These are phyloP conservation scores for Helichrysum umbraculigerum DNA, from an alignment of 129 eudicot species.

Conservation along the genomic window DNA sequence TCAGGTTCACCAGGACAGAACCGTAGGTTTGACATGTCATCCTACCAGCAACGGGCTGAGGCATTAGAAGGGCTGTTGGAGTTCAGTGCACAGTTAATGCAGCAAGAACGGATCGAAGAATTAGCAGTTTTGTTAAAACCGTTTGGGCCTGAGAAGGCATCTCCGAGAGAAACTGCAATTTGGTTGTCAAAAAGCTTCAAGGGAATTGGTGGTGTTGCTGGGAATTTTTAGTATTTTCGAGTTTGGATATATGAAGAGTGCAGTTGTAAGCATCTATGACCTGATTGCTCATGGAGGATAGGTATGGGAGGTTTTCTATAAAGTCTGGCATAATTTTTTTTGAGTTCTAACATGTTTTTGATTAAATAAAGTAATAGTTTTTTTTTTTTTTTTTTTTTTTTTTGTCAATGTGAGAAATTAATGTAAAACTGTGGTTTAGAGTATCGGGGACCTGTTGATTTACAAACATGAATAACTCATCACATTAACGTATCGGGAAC, in stretches of 20 bases:
- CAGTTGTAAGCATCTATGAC: conserved; percentile 24
- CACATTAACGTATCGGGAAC: too few species aligned
- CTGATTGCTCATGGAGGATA: conserved; percentile 34
- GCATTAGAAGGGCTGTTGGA: conserved; percentile 97
- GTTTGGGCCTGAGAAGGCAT: conserved; percentile 86
- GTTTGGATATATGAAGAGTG: conserved; percentile 5
- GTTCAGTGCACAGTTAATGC: conserved; percentile 84
- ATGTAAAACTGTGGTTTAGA: background rate
- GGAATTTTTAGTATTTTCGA: conserved; percentile 13
- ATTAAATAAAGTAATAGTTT: background rate
- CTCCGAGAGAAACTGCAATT: conserved; percentile 92
- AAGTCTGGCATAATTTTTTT: conserved; percentile 15
- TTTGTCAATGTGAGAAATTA: background rate
- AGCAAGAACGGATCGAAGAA: conserved; percentile 84
- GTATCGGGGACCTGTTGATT: background rate
- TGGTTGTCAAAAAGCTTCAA: conserved; percentile 93
- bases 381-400: too few species aligned
- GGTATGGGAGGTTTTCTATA: conserved; percentile 22
- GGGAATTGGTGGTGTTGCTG: conserved; percentile 41
- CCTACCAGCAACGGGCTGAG: conserved; percentile 90
- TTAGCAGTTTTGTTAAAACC: conserved; percentile 79
- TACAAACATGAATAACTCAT: background rate
- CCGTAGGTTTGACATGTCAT: conserved; percentile 71
- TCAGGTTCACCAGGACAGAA: conserved; percentile 39
- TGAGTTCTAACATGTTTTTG: background rate